phyloP scores from a whole-genome alignment of 306 rosid species.

The Phaseolus lunatus region DNA sequence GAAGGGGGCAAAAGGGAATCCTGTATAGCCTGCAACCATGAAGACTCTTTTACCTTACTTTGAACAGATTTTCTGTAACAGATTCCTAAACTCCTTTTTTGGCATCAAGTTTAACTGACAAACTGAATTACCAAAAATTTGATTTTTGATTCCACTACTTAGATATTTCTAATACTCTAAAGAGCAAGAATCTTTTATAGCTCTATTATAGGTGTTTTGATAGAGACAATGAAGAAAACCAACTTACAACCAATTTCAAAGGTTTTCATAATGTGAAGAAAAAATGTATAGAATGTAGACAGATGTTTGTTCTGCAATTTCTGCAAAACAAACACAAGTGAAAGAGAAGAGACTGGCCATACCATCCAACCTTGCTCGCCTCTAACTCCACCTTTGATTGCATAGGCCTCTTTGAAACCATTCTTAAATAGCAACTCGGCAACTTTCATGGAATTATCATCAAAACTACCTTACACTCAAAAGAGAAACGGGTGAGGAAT shows the following conservation, averaged over 20 bases:
- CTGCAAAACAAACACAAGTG: slow-evolving; percentile 18
- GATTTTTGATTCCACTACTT: slow-evolving; percentile 21
- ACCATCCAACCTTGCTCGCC: slow-evolving; percentile 94
- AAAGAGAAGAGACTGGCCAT: slow-evolving; percentile 45
- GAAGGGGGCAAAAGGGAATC: slow-evolving; percentile 83
- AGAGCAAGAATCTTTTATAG: neutral
- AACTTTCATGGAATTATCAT: slow-evolving; percentile 88
- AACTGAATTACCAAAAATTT: slow-evolving; percentile 10
- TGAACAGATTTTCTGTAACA: slow-evolving; percentile 23
- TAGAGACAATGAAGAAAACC: slow-evolving; percentile 32
- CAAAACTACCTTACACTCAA: slow-evolving; percentile 92
- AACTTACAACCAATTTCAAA: slow-evolving; percentile 20
- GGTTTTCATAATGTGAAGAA: slow-evolving; percentile 27
- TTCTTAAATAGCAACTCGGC: slow-evolving; percentile 86
- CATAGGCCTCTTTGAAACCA: slow-evolving; percentile 91
- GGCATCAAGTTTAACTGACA: slow-evolving; percentile 10
- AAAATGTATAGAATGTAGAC: neutral
- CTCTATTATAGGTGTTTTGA: neutral
- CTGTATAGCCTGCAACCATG: slow-evolving; percentile 79
- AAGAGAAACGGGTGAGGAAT: slow-evolving; percentile 55
- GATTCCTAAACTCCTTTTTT: slow-evolving; percentile 18
- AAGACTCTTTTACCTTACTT: slow-evolving; percentile 20
- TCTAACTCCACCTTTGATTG: slow-evolving; percentile 87
- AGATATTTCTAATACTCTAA: slow-evolving; percentile 16
- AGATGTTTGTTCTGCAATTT: neutral